Evolutionary conservation across 495 filamentous ascomycete genomes (phyloP).

Genomic region (Aspergillus ostianus): DNA sequence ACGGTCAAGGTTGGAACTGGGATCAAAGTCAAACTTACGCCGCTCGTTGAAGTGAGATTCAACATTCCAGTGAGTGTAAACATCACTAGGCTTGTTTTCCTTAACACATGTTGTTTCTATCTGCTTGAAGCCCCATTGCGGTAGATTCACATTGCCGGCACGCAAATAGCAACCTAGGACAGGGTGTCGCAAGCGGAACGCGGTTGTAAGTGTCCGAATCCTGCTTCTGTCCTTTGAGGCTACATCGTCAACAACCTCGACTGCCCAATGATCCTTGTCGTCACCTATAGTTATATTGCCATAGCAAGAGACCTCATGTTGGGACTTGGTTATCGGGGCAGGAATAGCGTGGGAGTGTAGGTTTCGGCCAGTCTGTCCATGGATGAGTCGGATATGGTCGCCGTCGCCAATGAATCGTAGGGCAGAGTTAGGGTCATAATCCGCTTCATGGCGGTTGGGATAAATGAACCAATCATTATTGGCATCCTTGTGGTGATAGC

Average conservation of each 20-base stretch:
- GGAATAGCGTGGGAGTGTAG: conserved; percentile 88
- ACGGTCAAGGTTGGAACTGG: neutral
- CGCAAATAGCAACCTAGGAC: conserved; percentile 88
- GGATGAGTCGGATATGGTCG: conserved; percentile 81
- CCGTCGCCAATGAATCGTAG: conserved; percentile 76
- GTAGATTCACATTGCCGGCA: conserved; percentile 93
- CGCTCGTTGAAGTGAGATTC: conserved; percentile 93
- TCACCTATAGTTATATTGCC: conserved; percentile 97
- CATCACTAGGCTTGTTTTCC: conserved; percentile 86
- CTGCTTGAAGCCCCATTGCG: conserved; percentile 99
- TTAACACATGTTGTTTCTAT: conserved; percentile 96
- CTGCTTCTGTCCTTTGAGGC: conserved; percentile 81
- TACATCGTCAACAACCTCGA: conserved; percentile 89
- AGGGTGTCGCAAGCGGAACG: conserved; percentile 84
- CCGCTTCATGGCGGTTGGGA: conserved; percentile 72
- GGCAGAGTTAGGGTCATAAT: conserved; percentile 66
- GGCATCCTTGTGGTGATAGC: conserved; percentile 98
- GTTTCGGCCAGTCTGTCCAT: conserved; percentile 94
- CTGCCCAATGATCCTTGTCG: conserved; percentile 95
- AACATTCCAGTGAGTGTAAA: conserved; percentile 98
- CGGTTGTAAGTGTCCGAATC: conserved; percentile 88
- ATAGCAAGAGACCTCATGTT: conserved; percentile 91
- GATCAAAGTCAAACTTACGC: conserved; percentile 56
- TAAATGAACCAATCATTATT: conserved; percentile 99
- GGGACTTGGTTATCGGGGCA: conserved; percentile 84